A percentile compares a stretch with the other conserved stretches of the same genome.
phyloP scores from a whole-genome alignment of 202 grass and related monocot genomes.

The Carex sylvatica region DNA sequence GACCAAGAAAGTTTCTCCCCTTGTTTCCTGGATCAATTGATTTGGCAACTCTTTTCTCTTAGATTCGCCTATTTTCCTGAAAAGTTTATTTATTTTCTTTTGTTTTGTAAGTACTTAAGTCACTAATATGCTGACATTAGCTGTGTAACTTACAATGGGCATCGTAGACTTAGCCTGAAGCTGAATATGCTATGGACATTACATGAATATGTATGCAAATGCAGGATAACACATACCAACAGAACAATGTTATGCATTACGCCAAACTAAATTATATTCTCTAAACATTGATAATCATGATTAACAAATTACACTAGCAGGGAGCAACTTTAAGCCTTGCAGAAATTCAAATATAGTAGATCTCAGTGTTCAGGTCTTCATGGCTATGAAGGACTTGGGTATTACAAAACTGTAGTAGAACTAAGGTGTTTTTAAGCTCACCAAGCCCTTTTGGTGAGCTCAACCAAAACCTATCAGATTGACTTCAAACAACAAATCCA shows the following conservation, averaged over 20 bases:
- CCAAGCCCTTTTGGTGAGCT: no score
- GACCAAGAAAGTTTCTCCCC: not conserved
- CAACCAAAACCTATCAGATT: no score
- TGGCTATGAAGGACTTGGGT: not conserved
- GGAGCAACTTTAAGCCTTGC: not conserved
- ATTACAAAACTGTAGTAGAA: not conserved
- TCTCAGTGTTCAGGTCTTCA: not conserved
- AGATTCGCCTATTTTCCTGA: not conserved
- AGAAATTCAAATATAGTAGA: not conserved
- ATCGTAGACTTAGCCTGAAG: not conserved
- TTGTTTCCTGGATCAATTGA: not conserved
- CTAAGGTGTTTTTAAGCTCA: no score
- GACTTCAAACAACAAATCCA: no score
- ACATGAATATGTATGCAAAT: not conserved
- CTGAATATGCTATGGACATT: not conserved
- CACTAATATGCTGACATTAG: not conserved
- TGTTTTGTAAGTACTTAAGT: not conserved
- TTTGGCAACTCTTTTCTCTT: not conserved
- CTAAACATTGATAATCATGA: not conserved
- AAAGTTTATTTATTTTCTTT: not conserved
- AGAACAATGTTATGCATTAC: not conserved
- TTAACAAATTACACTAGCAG: not conserved
- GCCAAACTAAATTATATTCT: not conserved
- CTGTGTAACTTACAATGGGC: not conserved
- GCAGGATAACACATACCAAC: not conserved